A percentile compares a stretch with the other conserved stretches of the same genome.
phyloP scores from a whole-genome alignment of 495 filamentous ascomycete genomes.

The Talaromyces borbonicus region DNA sequence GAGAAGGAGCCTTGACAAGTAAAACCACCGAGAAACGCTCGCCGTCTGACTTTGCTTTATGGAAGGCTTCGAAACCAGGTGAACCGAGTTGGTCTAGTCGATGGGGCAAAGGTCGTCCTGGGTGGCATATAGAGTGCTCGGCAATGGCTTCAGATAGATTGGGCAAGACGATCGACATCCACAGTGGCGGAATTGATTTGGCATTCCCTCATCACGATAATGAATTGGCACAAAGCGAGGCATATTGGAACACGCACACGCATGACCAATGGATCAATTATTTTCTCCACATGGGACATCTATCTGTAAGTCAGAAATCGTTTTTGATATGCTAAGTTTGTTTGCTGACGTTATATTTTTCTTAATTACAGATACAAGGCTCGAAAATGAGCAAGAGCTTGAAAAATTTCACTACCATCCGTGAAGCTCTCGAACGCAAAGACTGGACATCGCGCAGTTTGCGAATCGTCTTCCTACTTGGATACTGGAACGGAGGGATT shows the following conservation, averaged over 20 bases:
- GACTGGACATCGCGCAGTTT: slow-evolving; percentile 74
- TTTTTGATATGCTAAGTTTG: not conserved
- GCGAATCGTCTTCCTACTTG: slow-evolving; percentile 80
- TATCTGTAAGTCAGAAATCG: slow-evolving; percentile 34
- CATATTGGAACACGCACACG: slow-evolving; percentile 52
- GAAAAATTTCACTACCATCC: slow-evolving; percentile 97
- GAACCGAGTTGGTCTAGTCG: slow-evolving; percentile 83
- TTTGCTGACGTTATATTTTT: not conserved
- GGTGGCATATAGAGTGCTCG: slow-evolving; percentile 98
- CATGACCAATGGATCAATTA: slow-evolving; percentile 84
- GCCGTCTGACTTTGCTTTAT: slow-evolving; percentile 79
- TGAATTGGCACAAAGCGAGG: slow-evolving; percentile 89
- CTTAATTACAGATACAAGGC: slow-evolving; percentile 49
- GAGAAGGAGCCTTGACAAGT: slow-evolving; percentile 75
- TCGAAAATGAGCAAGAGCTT: slow-evolving; percentile 92
- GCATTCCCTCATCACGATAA: slow-evolving; percentile 97
- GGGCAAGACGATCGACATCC: slow-evolving; percentile 78
- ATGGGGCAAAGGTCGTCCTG: slow-evolving; percentile 83
- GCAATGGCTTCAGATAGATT: slow-evolving; percentile 88
- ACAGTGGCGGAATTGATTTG: slow-evolving; percentile 88
- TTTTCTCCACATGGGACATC: slow-evolving; percentile 92
- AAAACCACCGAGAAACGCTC: slow-evolving; percentile 57
- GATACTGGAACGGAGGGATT: slow-evolving; percentile 81
- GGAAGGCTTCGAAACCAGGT: slow-evolving; percentile 87
- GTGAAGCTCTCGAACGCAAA: slow-evolving; percentile 63